A percentile compares a stretch with the other conserved stretches of the same genome.
Conservation (phyloP, 2,329 filamentous ascomycete species). For the Phyllosticta citriasiana region DNA sequence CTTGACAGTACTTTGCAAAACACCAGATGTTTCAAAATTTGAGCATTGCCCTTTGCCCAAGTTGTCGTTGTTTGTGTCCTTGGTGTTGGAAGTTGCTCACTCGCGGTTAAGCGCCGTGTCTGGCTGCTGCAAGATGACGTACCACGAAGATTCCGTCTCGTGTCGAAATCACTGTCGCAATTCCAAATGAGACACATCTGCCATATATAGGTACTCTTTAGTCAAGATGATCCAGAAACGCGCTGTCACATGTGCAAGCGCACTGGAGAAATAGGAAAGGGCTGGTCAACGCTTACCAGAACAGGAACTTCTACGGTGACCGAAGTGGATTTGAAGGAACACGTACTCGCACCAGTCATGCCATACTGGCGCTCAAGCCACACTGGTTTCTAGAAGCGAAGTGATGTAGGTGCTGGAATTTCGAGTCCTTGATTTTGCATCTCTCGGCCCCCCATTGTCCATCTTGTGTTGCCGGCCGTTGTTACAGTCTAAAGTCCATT, state of each 20-base stretch:
- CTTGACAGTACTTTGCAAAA: not conserved
- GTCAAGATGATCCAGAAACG: not conserved
- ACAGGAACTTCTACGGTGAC: not conserved
- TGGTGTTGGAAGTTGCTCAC: not conserved
- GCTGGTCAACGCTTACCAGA: not conserved
- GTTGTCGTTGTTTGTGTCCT: not conserved
- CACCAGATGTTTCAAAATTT: not conserved
- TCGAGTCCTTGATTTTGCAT: not conserved
- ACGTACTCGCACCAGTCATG: not conserved
- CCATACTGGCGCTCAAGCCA: not conserved
- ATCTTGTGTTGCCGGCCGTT: not conserved
- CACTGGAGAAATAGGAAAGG: not conserved
- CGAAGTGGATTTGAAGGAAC: not conserved
- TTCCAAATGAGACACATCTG: not conserved
- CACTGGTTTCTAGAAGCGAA: not conserved
- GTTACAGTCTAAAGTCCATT: not conserved
- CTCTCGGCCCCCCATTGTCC: not conserved
- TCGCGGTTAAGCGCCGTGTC: not conserved
- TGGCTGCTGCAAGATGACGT: not conserved
- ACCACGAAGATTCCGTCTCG: not conserved
- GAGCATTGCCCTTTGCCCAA: not conserved
- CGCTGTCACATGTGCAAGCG: not conserved
- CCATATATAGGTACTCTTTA: not conserved
- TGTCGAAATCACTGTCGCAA: not conserved
- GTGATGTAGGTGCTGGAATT: not conserved